Base-by-base conservation (phyloP, 495 filamentous ascomycete genomes). In the Trichoderma gamsii region DNA sequence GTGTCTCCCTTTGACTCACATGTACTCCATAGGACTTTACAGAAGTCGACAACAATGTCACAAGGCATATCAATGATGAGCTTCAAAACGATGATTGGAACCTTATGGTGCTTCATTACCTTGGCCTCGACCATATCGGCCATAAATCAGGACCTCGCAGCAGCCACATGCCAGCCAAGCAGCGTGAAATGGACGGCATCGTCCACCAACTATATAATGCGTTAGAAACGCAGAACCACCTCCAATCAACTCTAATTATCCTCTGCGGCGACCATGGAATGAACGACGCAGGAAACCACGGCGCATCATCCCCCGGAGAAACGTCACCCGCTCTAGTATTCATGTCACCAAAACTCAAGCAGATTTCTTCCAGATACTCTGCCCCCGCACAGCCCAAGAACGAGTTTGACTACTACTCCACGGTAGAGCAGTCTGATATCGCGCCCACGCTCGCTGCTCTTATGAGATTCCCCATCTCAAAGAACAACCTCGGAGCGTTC, bases 201-300 rank as follows among this genome's bases (percentile, higher is more conserved):
- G 87, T 98, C 41, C 76, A 79, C 63, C 79, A 86, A 64, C 89
- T 98, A 43, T 97, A 91, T 72, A 81, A 82, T 25, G 89, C 91
- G 3, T 89, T 98, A 67, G 84, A 88, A 73, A 81, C 79, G 1
- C 74, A 91, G 51, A 70, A 80, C 4, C 89, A 96, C 76, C 85
- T 97, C 2, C 72, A 85, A 44, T 90, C 87, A 23, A 92, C 94
- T 4, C 81, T 98, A 18, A 84, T 99, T 65, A 86, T 99, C 2
- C 79, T 99, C 9, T 92, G 88, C 67, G 95, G 95, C 56, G 95
- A 99, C 74, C 95, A 99, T 75, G 95, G 95, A 23, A 99, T 99
- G 95, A 99, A 97, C 72, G 95, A 98, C 72, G 95, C 92, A 46
- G 95, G 95, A 4, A 98, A 98, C 73, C 95, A 99, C 76, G 95